Conservation (phyloP, 768 basidiomycete species). For the Boletus fagicola region DNA sequence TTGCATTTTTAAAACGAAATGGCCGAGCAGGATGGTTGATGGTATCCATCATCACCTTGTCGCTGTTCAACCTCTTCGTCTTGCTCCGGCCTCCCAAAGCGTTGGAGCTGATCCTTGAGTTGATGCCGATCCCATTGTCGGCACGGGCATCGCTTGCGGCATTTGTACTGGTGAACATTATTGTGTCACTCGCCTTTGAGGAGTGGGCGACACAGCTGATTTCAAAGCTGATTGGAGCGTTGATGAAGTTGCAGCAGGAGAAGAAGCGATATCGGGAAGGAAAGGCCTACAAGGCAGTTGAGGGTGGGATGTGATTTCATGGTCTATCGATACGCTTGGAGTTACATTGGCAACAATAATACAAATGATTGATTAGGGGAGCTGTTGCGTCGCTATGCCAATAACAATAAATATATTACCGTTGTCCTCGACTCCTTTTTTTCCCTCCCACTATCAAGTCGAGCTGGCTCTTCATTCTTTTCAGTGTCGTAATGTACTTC, state of each 20-base stretch:
- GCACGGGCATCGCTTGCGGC: conserved; percentile 70
- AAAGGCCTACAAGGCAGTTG: conserved; percentile 84
- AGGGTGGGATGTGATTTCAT: conserved; percentile 52
- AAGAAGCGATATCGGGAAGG: conserved; percentile 56
- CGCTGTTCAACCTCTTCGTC: conserved; percentile 72
- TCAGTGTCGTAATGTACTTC: conserved; percentile 23
- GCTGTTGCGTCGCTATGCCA: conserved; percentile 21
- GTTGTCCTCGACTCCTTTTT: neutral
- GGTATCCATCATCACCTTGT: conserved; percentile 65
- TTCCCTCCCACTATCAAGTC: conserved; percentile 22
- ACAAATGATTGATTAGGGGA: neutral
- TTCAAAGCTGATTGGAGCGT: conserved; percentile 50
- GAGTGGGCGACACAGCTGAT: conserved; percentile 64
- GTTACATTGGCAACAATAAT: neutral
- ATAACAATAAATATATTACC: neutral
- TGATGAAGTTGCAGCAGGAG: conserved; percentile 41
- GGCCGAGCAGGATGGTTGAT: conserved; percentile 69
- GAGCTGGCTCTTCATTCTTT: conserved; percentile 42
- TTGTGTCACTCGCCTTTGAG: conserved; percentile 72
- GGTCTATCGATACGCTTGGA: neutral
- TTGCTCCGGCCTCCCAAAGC: conserved; percentile 66
- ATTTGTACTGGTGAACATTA: conserved; percentile 68
- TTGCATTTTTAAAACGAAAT: neutral
- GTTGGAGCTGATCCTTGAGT: conserved; percentile 62
- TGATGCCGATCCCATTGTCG: conserved; percentile 69